Base-by-base conservation (phyloP, 2,329 filamentous ascomycete species). In the Sarocladium strictum region DNA sequence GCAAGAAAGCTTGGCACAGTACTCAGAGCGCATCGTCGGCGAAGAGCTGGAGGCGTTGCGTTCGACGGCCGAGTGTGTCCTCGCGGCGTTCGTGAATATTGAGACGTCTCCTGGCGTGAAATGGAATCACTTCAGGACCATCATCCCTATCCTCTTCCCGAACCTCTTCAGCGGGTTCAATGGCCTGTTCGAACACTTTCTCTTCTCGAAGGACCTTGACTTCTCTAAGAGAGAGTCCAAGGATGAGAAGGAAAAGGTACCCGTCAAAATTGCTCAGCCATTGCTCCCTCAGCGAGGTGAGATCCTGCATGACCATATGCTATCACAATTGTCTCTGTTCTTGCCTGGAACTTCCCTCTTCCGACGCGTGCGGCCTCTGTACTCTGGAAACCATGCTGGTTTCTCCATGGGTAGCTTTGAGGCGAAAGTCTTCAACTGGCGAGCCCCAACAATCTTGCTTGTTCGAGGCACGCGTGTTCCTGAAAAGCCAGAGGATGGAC, bases 401-500 rank as follows among this genome's bases (percentile, higher is more conserved):
- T 91, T 90, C 68, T 89, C 85, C 19, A 86, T 90, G 81, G 86
- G 87, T 21, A 86, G 84, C 54, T 90, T 90, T 58, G 85, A 90
- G 64, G 79, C 84, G 19, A 85, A 84, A 60, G 84, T 89, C 2
- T 87, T 90, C 69, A 87, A 90, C 65, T 91, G 87, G 87, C 76
- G 81, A 40, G 86, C 86, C 0, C 87, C 87, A 0, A 89, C 87
- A 0, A 80, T 91, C 17, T 73, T 91, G 11, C 76, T 91, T 1
- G 83, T 90, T 1, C 80, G 81, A 19, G 87, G 87, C 19, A 81
- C 77, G 3, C 77, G 85, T 5, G 73, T 90, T 6, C 67, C 74
- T 2, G 71, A 79, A 19, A 64, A 68, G 38, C 72, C 77, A 1
- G 67, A 69, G 12, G 72, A 76, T 14, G 78, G 81, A 0, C 77